Evolutionary conservation across 352 stramenopile species (phyloP).

Genomic region (Lagenidium giganteum): DNA sequence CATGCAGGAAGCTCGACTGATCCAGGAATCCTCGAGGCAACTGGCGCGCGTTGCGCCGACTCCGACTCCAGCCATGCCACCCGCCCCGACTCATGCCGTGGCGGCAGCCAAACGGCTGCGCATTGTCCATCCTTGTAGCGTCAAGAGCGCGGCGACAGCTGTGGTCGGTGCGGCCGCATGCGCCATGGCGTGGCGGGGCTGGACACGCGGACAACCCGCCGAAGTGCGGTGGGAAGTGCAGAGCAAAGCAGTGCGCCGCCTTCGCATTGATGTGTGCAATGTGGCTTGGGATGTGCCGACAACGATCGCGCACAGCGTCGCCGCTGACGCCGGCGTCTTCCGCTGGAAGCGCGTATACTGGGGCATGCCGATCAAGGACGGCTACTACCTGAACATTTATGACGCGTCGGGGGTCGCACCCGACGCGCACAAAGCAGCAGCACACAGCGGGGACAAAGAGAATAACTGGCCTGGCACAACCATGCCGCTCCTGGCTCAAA

Average conservation of each 20-base stretch:
- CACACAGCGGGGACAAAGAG: slow-evolving; percentile 1
- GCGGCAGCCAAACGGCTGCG: no score
- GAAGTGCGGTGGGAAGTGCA: slow-evolving; percentile 77
- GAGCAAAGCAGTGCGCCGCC: slow-evolving; percentile 56
- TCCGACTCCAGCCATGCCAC: no score
- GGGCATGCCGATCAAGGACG: slow-evolving; percentile 80
- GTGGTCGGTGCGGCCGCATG: slow-evolving; percentile 44
- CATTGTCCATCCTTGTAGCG: no score
- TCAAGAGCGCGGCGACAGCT: slow-evolving; percentile 25
- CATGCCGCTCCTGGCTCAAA: slow-evolving; percentile 48
- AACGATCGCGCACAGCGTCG: slow-evolving; percentile 59
- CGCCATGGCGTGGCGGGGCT: slow-evolving; percentile 45
- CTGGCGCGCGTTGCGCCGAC: no score
- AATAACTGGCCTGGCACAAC: background rate
- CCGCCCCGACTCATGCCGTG: no score
- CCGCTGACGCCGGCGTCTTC: slow-evolving; percentile 66
- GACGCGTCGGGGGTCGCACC: slow-evolving; percentile 52
- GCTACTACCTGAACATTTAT: slow-evolving; percentile 88
- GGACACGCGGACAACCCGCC: slow-evolving; percentile 72
- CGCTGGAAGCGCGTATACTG: slow-evolving; percentile 79
- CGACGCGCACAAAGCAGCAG: slow-evolving; percentile 15
- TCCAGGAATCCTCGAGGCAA: no score
- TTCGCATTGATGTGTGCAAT: slow-evolving; percentile 86
- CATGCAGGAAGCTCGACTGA: slow-evolving; percentile 9
- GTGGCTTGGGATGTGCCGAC: slow-evolving; percentile 75